Percentiles rank a stretch among this genome's conserved stretches.
phyloP scores from a whole-genome alignment of 371 early-diverging fungal species.

The Syncephalastrum racemosum region DNA sequence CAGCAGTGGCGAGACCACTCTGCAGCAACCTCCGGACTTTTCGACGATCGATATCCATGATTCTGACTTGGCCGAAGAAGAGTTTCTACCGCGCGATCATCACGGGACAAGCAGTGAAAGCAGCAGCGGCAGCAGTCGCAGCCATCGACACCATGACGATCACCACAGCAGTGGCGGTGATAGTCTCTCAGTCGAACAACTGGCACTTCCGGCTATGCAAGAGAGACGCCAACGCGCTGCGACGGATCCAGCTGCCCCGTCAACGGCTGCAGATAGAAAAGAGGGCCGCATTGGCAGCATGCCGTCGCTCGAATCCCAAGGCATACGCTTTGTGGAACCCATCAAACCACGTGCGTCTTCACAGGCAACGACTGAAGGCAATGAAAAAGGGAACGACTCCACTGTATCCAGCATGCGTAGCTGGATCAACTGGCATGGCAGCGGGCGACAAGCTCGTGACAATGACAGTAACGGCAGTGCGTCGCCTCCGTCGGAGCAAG shows the following conservation, averaged over 20 bases:
- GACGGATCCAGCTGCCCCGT: constrained; percentile 19
- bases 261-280: constrained; percentile 9
- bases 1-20: background rate
- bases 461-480: background rate
- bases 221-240: constrained; percentile 4
- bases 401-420: constrained; percentile 33
- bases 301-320: constrained; percentile 25
- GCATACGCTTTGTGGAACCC: constrained; percentile 52
- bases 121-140: constrained; percentile 9
- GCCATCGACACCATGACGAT: background rate
- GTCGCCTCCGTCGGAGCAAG: no score
- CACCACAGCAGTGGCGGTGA: background rate
- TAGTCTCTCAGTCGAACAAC: no score
- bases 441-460: background rate
- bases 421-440: constrained; percentile 25
- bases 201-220: no score
- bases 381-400: constrained; percentile 31
- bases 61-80: constrained; percentile 40
- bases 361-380: constrained; percentile 9
- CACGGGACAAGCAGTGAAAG: constrained; percentile 14
- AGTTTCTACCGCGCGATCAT: constrained; percentile 45
- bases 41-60: constrained; percentile 28
- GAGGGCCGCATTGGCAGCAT: background rate
- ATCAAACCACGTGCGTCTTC: constrained; percentile 33
- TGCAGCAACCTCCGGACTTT: constrained; percentile 7